These are phyloP conservation scores for Pestalotiopsis sp. DNA, from an alignment of 2,329 filamentous ascomycete species.

Conservation along the genomic window DNA sequence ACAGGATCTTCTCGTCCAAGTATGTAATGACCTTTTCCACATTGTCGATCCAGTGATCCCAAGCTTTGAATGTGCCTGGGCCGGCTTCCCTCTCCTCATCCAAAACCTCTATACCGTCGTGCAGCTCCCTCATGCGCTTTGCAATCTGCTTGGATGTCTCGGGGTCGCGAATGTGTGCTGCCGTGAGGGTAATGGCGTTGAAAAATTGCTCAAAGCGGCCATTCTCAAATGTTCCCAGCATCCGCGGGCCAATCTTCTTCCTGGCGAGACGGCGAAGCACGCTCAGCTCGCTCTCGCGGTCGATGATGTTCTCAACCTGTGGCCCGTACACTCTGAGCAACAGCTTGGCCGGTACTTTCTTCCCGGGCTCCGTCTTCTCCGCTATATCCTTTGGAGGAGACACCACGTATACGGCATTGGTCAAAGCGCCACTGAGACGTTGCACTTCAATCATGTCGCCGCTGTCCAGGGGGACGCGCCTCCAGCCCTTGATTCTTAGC, in stretches of 20 bases:
- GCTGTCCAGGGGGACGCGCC: constrained; percentile 73
- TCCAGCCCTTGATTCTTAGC: constrained; percentile 87
- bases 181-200: constrained; percentile 78
- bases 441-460: constrained; percentile 72
- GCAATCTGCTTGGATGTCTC: constrained; percentile 91
- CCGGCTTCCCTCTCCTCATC: constrained; percentile 77
- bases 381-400: constrained; percentile 72
- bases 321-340: constrained; percentile 92
- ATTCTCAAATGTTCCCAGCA: constrained; percentile 91
- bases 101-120: constrained; percentile 88
- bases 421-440: constrained; percentile 86
- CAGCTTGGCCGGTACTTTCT: constrained; percentile 65
- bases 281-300: constrained; percentile 85
- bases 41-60: constrained; percentile 85
- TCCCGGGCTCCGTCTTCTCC: constrained; percentile 35
- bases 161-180: constrained; percentile 74
- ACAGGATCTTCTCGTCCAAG: constrained; percentile 61
- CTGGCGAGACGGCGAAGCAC: constrained; percentile 84
- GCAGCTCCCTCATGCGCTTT: constrained; percentile 95
- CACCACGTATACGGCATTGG: constrained; percentile 95
- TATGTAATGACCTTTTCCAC: constrained; percentile 61
- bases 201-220: constrained; percentile 96
- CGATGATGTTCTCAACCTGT: constrained; percentile 93
- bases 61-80: constrained; percentile 86
- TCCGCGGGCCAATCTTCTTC: constrained; percentile 89